Evolutionary conservation across 1,139 yeast species (phyloP).

Genomic region (Geotrichum candidum): DNA sequence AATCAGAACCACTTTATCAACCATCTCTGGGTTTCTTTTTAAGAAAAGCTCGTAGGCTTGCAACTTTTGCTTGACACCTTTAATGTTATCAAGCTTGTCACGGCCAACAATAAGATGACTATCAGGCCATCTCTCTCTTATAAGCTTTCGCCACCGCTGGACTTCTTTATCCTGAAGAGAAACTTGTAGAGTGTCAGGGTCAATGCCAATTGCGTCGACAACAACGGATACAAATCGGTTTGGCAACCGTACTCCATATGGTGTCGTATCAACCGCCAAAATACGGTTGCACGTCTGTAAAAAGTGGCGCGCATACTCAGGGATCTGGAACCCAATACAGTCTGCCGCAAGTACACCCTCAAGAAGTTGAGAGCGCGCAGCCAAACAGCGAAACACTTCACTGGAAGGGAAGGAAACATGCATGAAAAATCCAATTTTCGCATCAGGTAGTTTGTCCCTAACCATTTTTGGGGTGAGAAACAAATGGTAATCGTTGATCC

Average conservation of each 20-base stretch:
- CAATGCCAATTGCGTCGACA: conserved; percentile 82
- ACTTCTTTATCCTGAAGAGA: conserved; percentile 51
- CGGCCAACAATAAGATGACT: conserved; percentile 69
- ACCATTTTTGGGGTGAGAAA: conserved; percentile 83
- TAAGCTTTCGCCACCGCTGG: conserved; percentile 59
- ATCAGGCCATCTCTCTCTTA: conserved; percentile 69
- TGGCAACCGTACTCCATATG: conserved; percentile 51
- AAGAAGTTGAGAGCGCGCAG: conserved; percentile 71
- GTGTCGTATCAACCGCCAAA: conserved; percentile 72
- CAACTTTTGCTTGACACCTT: conserved; percentile 85
- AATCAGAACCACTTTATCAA: conserved; percentile 65
- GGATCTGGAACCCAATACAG: conserved; percentile 81
- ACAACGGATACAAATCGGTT: conserved; percentile 63
- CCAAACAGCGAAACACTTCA: conserved; percentile 90
- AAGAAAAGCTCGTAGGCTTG: conserved; percentile 81
- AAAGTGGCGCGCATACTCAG: conserved; percentile 90
- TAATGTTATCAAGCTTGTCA: conserved; percentile 78
- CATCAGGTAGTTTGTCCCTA: conserved; percentile 67
- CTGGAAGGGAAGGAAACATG: conserved; percentile 95
- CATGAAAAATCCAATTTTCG: conserved; percentile 83
- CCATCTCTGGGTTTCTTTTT: conserved; percentile 60
- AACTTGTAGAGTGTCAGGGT: conserved; percentile 51
- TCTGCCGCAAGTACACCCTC: conserved; percentile 88
- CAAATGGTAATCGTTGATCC: conserved; percentile 94
- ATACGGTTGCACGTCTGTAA: conserved; percentile 83